A percentile compares a stretch with the other conserved stretches of the same genome.
These are phyloP conservation scores for Populus hybrid DNA, from an alignment of 441 rosid genomes.

Conservation along the genomic window DNA sequence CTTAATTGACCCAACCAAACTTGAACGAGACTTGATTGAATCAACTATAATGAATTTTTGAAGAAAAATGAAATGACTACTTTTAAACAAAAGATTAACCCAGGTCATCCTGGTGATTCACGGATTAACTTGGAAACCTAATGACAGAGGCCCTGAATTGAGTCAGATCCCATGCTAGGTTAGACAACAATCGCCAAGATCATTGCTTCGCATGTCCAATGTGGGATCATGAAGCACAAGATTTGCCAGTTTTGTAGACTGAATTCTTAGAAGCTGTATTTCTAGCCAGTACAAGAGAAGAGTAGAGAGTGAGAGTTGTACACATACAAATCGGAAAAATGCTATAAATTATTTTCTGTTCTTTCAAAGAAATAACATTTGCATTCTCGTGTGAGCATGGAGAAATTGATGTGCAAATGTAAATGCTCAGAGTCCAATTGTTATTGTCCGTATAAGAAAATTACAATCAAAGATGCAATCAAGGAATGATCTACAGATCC, in stretches of 20 bases:
- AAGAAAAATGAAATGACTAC: too few species aligned
- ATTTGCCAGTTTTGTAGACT: neutral
- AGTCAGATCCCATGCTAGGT: neutral
- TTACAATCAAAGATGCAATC: constrained; percentile 54
- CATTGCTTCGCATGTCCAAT: neutral
- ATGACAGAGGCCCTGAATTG: neutral
- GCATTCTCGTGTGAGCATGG: neutral
- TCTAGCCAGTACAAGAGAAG: neutral
- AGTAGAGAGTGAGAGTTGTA: neutral
- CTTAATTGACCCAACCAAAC: too few species aligned
- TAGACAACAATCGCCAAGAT: neutral
- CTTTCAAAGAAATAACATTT: neutral
- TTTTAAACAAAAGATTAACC: neutral
- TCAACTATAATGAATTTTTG: too few species aligned
- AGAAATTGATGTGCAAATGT: neutral
- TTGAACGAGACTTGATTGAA: too few species aligned
- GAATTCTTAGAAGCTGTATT: neutral
- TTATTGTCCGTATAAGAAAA: constrained; percentile 42
- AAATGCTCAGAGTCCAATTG: neutral
- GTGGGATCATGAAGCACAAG: neutral
- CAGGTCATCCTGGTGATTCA: neutral
- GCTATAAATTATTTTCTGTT: neutral
- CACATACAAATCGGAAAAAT: neutral
- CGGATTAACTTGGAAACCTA: neutral
- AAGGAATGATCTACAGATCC: constrained; percentile 44